Base-by-base conservation (phyloP, 352 stramenopile genomes). In the Phytophthora quininea region DNA sequence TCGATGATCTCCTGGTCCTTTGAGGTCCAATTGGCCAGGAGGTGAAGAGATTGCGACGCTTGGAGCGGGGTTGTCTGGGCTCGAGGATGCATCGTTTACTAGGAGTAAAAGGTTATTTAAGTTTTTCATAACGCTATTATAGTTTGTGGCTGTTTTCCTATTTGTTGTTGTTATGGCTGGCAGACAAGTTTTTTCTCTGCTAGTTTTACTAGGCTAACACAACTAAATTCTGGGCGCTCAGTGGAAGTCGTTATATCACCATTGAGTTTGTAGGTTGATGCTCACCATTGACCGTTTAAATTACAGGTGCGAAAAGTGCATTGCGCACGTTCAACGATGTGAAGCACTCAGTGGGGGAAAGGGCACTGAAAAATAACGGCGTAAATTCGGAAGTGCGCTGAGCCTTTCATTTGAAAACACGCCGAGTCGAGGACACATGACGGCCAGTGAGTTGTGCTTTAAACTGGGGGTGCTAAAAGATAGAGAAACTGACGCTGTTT, bases 1-100 rank as follows among this genome's bases (percentile, higher is more conserved):
- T 79, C 67, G 15, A 79, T 79, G 54, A 82, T 82, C 47, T 71
- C 62, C 38, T 82, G 74, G 67, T 81, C 73, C 0, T 46, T 69
- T 35, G 57, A 52, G 11, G 68, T 73, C 73, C 73, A 80, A 37
- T 76, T 67, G 29, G 47, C 62, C 11, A 48, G 69, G 15, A 67
- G 27, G 54, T 70, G 54, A 58, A 56, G 12, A 8, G 55, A 50
- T 31, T 40, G 8, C 9, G 48, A 8, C 24, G 37, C 10, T 29
- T 54, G 58, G 27, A 64, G 15, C 30, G 43, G 43, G 3, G 40
- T 54, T n/a, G 19, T 24, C 19, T 24, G 19, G 0, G 19, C 19
- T 24, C 19, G 19, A 24, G 19, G 19, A 24, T 24, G 19, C 19
- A 24, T 24, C 19, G 19, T 24, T 24, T 24, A 24, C 19, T 24